Evolutionary conservation across 257 asterid species (phyloP).

Genomic region (Parsonsia alboflavescens): DNA sequence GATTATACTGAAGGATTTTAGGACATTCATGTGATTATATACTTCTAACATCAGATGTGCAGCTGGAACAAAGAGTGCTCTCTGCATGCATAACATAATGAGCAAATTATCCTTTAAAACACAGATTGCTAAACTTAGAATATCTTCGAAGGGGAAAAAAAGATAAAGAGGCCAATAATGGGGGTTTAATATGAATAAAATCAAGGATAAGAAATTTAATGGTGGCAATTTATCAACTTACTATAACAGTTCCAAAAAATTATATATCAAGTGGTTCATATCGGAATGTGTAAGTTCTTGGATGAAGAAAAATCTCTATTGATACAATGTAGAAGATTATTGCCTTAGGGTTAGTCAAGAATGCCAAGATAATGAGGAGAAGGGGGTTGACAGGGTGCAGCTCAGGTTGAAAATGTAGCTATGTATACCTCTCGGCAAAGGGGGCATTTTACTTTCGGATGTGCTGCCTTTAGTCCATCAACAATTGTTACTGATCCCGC

Average conservation of each 20-base stretch:
- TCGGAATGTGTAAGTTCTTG: not conserved
- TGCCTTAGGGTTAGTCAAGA: not conserved
- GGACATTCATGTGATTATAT: not conserved
- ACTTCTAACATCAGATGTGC: not conserved
- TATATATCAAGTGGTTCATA: not conserved
- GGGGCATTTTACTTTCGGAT: constrained; percentile 53
- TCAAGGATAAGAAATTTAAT: not conserved
- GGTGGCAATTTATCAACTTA: not conserved
- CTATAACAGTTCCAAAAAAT: not conserved
- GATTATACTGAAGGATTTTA: not conserved
- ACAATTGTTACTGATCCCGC: constrained; percentile 82
- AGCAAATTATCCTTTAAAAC: not conserved
- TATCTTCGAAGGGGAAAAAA: not conserved
- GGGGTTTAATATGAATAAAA: not conserved
- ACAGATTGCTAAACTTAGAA: not conserved
- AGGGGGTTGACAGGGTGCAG: not conserved
- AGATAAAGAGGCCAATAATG: not conserved
- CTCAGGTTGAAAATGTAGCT: not conserved
- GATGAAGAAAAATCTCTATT: not conserved
- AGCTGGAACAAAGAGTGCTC: not conserved
- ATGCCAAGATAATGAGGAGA: not conserved
- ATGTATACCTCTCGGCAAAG: constrained; percentile 77
- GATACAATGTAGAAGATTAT: not conserved
- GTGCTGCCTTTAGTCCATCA: constrained; percentile 68
- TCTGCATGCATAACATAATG: not conserved